phyloP scores from a whole-genome alignment of 305 asterid species.

The Ajuga reptans region DNA sequence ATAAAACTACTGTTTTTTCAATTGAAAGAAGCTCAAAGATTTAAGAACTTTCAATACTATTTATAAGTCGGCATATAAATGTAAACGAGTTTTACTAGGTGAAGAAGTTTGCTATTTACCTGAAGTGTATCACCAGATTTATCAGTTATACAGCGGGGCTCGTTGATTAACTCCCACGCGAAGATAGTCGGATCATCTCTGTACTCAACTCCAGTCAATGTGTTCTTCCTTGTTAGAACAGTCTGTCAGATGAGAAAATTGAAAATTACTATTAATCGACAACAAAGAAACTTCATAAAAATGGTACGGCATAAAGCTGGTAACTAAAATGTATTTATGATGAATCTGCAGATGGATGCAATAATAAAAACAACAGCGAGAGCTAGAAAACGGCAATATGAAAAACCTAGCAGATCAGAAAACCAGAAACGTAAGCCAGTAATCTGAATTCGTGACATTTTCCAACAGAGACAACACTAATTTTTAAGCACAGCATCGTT shows the following conservation, averaged over 20 bases:
- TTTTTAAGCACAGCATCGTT: background rate
- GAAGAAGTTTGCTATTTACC: constrained; percentile 35
- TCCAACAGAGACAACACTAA: background rate
- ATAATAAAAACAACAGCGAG: background rate
- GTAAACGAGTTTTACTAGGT: background rate
- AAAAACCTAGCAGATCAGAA: background rate
- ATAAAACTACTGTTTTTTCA: background rate
- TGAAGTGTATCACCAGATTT: constrained; percentile 94
- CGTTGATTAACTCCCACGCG: constrained; percentile 95
- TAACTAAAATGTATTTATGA: background rate
- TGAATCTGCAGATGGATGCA: background rate
- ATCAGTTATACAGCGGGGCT: constrained; percentile 86
- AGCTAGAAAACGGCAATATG: background rate
- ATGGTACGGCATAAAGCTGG: background rate
- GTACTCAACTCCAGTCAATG: constrained; percentile 76
- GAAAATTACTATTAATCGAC: background rate
- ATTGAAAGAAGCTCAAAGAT: constrained; percentile 8
- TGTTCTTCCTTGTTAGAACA: constrained; percentile 79
- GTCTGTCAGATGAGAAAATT: constrained; percentile 44
- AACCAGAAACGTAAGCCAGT: background rate
- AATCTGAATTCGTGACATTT: background rate
- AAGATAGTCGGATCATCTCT: constrained; percentile 89
- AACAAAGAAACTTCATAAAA: background rate
- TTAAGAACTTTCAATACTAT: background rate
- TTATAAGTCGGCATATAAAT: background rate